Evolutionary conservation across 352 stramenopile genomes (phyloP).

Genomic region (Globisporangium radiosum): DNA sequence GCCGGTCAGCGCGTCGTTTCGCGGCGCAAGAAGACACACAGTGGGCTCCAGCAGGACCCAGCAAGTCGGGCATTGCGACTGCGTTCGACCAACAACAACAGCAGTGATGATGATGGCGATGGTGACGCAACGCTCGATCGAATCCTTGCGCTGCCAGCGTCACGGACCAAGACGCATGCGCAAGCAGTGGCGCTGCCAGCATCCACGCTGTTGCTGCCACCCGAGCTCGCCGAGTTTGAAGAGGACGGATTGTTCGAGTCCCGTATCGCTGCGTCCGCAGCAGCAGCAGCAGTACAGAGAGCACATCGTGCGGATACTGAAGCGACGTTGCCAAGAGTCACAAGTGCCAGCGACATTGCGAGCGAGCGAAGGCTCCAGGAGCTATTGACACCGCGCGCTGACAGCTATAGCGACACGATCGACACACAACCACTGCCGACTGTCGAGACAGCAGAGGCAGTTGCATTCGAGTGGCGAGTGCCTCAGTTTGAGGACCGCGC

Average conservation of each 20-base stretch:
- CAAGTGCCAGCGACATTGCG: too few species aligned
- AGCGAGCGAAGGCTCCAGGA: too few species aligned
- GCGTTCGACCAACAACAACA: constrained; percentile 18
- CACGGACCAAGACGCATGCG: neutral
- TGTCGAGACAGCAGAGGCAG: neutral
- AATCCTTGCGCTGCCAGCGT: neutral
- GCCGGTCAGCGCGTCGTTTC: constrained; percentile 37
- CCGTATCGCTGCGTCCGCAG: too few species aligned
- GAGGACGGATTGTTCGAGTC: constrained; percentile 32
- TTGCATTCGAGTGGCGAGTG: constrained; percentile 19
- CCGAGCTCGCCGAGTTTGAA: constrained; percentile 56
- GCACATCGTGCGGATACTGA: too few species aligned
- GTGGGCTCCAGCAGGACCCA: constrained; percentile 22
- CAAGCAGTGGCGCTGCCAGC: neutral
- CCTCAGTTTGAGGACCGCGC: constrained; percentile 11
- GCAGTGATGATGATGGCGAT: constrained; percentile 15
- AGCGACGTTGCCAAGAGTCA: too few species aligned
- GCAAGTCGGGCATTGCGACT: constrained; percentile 7
- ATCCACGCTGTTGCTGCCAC: constrained; percentile 17
- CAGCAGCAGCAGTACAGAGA: too few species aligned
- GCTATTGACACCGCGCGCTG: too few species aligned
- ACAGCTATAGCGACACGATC: neutral
- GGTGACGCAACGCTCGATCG: constrained; percentile 3
- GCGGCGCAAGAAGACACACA: constrained; percentile 18
- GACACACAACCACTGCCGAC: too few species aligned